Conservation (phyloP, 2,329 filamentous ascomycete genomes). For the Colletotrichum lupini region DNA sequence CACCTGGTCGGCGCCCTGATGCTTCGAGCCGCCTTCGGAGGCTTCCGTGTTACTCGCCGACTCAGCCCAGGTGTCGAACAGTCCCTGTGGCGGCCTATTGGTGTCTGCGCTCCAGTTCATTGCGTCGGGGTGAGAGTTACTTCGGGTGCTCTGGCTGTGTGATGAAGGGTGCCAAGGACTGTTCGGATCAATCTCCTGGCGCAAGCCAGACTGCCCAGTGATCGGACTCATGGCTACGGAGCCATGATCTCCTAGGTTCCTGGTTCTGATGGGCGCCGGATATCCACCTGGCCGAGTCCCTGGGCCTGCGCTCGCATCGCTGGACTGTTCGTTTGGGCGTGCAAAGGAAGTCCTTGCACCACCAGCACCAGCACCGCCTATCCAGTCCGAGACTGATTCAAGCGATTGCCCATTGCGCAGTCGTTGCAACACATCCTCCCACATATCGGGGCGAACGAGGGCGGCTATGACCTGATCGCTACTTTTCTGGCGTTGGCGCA, state of each 20-base stretch:
- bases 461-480: conserved; percentile 67
- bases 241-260: conserved; percentile 18
- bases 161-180: conserved; percentile 63
- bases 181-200: conserved; percentile 53
- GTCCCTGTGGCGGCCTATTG: conserved; percentile 53
- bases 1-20: conserved; percentile 57
- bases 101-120: conserved; percentile 59
- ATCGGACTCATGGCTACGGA: conserved; percentile 43
- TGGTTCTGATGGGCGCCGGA: conserved; percentile 38
- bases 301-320: conserved; percentile 37
- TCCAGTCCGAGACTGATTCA: conserved; percentile 67
- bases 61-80: conserved; percentile 63
- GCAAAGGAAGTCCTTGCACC: conserved; percentile 44
- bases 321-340: conserved; percentile 40
- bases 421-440: conserved; percentile 65
- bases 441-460: conserved; percentile 60
- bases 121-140: conserved; percentile 58
- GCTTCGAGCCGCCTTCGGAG: conserved; percentile 28
- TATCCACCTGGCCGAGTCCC: conserved; percentile 38
- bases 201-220: conserved; percentile 43
- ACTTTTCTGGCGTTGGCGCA: conserved; percentile 65
- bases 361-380: conserved; percentile 51
- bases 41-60: conserved; percentile 47
- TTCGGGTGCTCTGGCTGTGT: conserved; percentile 58
- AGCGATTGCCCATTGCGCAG: conserved; percentile 65